Conservation (phyloP, 352 stramenopile genomes). For the Phytophthora crassamura region DNA sequence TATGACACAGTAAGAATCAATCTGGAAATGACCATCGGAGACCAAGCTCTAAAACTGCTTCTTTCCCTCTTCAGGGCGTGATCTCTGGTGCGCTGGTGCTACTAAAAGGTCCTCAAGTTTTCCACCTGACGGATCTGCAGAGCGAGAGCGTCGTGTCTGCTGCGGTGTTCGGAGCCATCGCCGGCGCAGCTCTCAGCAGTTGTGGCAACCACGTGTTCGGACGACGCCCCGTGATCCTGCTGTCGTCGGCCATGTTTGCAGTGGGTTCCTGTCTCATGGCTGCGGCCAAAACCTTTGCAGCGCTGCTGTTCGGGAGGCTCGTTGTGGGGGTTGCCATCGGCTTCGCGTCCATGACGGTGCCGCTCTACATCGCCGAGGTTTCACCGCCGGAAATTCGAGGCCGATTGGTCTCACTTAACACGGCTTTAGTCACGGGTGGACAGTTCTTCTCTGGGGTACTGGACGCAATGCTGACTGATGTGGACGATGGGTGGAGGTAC, state of each 20-base stretch:
- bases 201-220: slow-evolving; percentile 67
- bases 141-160: slow-evolving; percentile 79
- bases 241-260: slow-evolving; percentile 72
- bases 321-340: slow-evolving; percentile 73
- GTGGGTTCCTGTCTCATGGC: slow-evolving; percentile 73
- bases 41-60: background rate
- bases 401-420: slow-evolving; percentile 80
- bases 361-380: slow-evolving; percentile 84
- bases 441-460: slow-evolving; percentile 83
- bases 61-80: slow-evolving; percentile 48
- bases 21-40: background rate
- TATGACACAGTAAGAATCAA: slow-evolving; percentile 66
- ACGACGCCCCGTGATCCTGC: slow-evolving; percentile 64
- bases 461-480: slow-evolving; percentile 54
- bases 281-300: slow-evolving; percentile 46
- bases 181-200: slow-evolving; percentile 66
- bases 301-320: slow-evolving; percentile 62
- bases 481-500: slow-evolving; percentile 75
- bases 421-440: slow-evolving; percentile 70
- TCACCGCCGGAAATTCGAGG: slow-evolving; percentile 71
- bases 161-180: slow-evolving; percentile 72
- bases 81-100: slow-evolving; percentile 83
- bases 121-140: slow-evolving; percentile 64
- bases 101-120: slow-evolving; percentile 66
- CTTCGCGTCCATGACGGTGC: slow-evolving; percentile 82